These are phyloP conservation scores for Podaxis sp. DNA, from an alignment of 768 basidiomycete species.

Conservation along the genomic window DNA sequence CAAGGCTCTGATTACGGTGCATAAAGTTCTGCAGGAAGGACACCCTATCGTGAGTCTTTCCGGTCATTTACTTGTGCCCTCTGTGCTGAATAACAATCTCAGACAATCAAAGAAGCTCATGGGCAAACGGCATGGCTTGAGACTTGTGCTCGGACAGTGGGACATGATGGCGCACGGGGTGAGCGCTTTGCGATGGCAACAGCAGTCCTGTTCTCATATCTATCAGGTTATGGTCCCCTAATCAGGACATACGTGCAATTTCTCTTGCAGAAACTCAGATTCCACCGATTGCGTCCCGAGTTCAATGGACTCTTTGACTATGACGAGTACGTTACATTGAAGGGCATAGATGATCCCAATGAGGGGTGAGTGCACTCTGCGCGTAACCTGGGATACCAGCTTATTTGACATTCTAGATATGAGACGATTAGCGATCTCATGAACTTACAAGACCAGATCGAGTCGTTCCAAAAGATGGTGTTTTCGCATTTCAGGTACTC, in stretches of 20 bases:
- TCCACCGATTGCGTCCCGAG: conserved; percentile 93
- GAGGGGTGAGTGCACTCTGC: conserved; percentile 72
- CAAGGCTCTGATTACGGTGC: conserved; percentile 96
- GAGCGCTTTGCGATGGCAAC: conserved; percentile 15
- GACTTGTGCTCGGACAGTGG: conserved; percentile 90
- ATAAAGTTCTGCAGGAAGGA: conserved; percentile 97
- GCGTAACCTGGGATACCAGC: neutral
- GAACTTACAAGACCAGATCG: conserved; percentile 97
- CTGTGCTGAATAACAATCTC: conserved; percentile 16
- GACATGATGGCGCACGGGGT: conserved; percentile 78
- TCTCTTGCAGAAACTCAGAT: conserved; percentile 91
- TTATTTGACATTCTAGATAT: conserved; percentile 55
- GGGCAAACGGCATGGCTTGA: conserved; percentile 98
- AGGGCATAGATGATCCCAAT: conserved; percentile 98
- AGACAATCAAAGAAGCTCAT: conserved; percentile 97
- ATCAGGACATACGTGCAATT: conserved; percentile 97
- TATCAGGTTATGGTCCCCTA: conserved; percentile 82
- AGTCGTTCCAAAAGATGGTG: conserved; percentile 97
- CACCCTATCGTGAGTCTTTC: conserved; percentile 74
- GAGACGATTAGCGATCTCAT: conserved; percentile 98
- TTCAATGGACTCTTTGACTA: conserved; percentile 99
- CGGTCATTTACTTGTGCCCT: conserved; percentile 3
- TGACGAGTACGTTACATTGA: conserved; percentile 95
- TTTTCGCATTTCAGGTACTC: conserved; percentile 93
- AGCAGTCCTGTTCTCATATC: conserved; percentile 7